Conservation (phyloP, 2,329 filamentous ascomycete species). For the Ophiocordyceps camponoti-floridani region DNA sequence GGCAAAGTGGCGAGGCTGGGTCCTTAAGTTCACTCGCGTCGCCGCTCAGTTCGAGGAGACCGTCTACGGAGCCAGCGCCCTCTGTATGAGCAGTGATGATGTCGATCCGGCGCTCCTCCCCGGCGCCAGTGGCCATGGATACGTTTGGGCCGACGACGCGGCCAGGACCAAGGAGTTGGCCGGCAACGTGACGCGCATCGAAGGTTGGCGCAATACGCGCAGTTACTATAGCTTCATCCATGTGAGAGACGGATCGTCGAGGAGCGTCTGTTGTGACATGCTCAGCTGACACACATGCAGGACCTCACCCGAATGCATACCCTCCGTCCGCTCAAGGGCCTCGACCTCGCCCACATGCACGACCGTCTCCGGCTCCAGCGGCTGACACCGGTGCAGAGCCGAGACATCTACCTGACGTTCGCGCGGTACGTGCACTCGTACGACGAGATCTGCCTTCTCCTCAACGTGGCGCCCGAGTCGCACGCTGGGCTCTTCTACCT, state of each 20-base stretch:
- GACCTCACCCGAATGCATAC: slow-evolving; percentile 48
- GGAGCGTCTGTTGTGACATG: no score
- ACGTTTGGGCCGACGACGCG: slow-evolving; percentile 79
- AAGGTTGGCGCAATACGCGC: slow-evolving; percentile 89
- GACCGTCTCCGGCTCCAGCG: slow-evolving; percentile 75
- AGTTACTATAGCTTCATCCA: slow-evolving; percentile 95
- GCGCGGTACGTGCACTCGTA: slow-evolving; percentile 60
- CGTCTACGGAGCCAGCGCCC: slow-evolving; percentile 80
- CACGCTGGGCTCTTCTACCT: slow-evolving; percentile 85
- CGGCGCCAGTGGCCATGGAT: slow-evolving; percentile 65
- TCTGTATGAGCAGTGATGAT: slow-evolving; percentile 71
- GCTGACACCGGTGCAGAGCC: slow-evolving; percentile 56
- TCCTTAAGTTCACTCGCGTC: slow-evolving; percentile 84
- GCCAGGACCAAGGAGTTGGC: slow-evolving; percentile 72
- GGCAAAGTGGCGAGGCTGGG: slow-evolving; percentile 85
- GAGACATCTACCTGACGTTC: slow-evolving; percentile 72
- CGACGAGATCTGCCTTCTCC: slow-evolving; percentile 68
- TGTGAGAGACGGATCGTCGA: slow-evolving; percentile 21
- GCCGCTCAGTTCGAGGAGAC: slow-evolving; percentile 88
- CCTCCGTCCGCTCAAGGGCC: slow-evolving; percentile 51
- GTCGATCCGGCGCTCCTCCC: slow-evolving; percentile 33
- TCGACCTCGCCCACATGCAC: slow-evolving; percentile 83
- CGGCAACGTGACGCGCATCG: slow-evolving; percentile 80
- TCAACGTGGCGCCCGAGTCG: slow-evolving; percentile 68
- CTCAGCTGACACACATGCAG: slow-evolving; percentile 16